These are phyloP conservation scores for Ophiobolus disseminans DNA, from an alignment of 2,329 filamentous ascomycete species.

Conservation along the genomic window DNA sequence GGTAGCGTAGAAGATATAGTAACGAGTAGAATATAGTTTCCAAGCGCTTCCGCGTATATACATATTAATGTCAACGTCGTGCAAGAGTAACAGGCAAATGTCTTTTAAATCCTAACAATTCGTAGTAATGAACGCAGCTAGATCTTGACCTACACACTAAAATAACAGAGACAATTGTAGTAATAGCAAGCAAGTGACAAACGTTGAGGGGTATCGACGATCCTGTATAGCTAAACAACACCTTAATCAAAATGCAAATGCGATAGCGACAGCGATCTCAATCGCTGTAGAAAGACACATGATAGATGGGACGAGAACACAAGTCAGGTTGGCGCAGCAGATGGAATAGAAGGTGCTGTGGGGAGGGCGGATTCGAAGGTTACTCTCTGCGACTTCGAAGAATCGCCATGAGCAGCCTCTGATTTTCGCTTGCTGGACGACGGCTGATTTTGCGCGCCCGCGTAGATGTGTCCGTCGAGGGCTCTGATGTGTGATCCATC, in stretches of 20 bases:
- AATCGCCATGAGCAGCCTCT: conserved; percentile 13
- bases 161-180: no score
- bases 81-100: no score
- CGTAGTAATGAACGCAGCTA: no score
- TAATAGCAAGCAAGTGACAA: no score
- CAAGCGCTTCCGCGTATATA: no score
- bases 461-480: not conserved
- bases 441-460: conserved; percentile 2
- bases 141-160: no score
- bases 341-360: conserved; percentile 19
- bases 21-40: no score
- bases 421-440: conserved; percentile 28
- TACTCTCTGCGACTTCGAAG: conserved; percentile 22
- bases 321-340: conserved; percentile 18
- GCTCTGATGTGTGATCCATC: conserved; percentile 12
- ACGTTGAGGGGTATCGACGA: conserved; percentile 33
- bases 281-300: conserved; percentile 6
- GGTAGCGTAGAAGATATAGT: no score
- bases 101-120: no score
- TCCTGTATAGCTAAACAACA: conserved; percentile 25
- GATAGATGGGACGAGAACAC: conserved; percentile 3
- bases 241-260: conserved; percentile 25
- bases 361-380: conserved; percentile 15
- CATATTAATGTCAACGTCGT: no score
- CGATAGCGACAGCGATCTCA: conserved; percentile 5